Evolutionary conservation across 257 asterid species (phyloP).

Genomic region (Gynochthodes officinalis): DNA sequence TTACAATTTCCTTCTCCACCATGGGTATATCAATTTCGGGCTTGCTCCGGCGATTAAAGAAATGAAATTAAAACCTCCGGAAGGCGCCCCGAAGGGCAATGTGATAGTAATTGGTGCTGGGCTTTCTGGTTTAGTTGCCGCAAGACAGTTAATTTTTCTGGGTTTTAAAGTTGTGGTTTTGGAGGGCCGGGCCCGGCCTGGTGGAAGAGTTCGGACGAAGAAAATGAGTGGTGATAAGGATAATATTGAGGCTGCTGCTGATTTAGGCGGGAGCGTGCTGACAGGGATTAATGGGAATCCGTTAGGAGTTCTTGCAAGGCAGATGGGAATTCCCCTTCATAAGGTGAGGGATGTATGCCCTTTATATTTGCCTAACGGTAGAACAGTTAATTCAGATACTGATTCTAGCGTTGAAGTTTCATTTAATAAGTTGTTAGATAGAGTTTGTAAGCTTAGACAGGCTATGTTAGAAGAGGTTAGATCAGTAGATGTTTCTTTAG

Average conservation of each 20-base stretch:
- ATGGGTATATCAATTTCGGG: constrained; percentile 90
- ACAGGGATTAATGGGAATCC: constrained; percentile 98
- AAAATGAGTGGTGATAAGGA: constrained; percentile 63
- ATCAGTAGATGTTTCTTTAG: constrained; percentile 74
- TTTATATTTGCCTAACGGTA: constrained; percentile 80
- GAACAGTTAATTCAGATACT: constrained; percentile 71
- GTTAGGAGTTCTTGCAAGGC: constrained; percentile 89
- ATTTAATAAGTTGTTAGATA: constrained; percentile 85
- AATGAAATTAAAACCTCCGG: constrained; percentile 41
- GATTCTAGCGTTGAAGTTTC: constrained; percentile 85
- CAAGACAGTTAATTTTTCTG: constrained; percentile 75
- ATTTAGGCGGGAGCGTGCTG: constrained; percentile 93
- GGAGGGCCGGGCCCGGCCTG: constrained; percentile 82
- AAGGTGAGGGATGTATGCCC: constrained; percentile 99
- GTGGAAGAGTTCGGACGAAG: constrained; percentile 86
- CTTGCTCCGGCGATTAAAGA: constrained; percentile 75
- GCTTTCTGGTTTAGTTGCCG: constrained; percentile 85
- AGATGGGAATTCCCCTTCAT: constrained; percentile 78
- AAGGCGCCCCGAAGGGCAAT: constrained; percentile 45
- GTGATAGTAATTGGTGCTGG: constrained; percentile 90
- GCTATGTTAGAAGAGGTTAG: constrained; percentile 81
- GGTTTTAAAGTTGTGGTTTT: constrained; percentile 86
- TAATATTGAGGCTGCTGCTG: constrained; percentile 70
- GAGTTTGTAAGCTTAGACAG: constrained; percentile 96
- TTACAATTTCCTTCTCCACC: constrained; percentile 64